Evolutionary conservation across 192 early-diverging fungal species (phyloP).

Genomic region (Coemansia sp.): DNA sequence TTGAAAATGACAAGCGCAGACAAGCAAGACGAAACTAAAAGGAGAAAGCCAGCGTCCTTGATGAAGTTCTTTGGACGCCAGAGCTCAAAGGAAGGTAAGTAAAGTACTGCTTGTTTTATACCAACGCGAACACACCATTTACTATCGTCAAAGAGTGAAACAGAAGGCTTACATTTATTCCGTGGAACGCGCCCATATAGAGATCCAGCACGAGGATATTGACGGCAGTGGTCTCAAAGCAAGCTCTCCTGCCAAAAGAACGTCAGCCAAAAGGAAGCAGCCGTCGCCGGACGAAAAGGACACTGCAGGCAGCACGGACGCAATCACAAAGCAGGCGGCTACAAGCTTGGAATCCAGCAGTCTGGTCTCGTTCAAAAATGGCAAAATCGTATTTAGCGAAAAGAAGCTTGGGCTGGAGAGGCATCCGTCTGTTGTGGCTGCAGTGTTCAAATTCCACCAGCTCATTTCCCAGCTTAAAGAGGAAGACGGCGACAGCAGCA

Average conservation of each 20-base stretch:
- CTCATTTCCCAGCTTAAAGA: constrained; percentile 33
- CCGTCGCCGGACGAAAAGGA: not conserved
- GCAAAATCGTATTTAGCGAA: constrained; percentile 33
- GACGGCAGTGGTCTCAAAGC: not conserved
- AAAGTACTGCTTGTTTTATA: too few relatives aligned
- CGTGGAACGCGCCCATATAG: not conserved
- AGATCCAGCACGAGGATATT: not conserved
- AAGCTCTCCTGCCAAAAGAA: not conserved
- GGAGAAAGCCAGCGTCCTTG: constrained; percentile 33
- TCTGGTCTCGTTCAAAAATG: constrained; percentile 30
- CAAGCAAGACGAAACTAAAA: not conserved
- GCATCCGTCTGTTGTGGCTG: constrained; percentile 42
- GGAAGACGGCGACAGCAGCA: not conserved
- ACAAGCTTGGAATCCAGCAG: not conserved
- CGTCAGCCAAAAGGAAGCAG: not conserved
- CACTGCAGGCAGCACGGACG: not conserved
- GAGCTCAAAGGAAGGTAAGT: constrained; percentile 14
- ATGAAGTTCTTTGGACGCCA: constrained; percentile 35
- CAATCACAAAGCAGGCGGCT: not conserved
- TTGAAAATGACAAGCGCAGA: constrained; percentile 5
- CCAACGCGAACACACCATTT: too few relatives aligned
- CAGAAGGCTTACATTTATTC: not conserved
- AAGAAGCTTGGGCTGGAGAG: constrained; percentile 46
- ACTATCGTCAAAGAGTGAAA: not conserved
- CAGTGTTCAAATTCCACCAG: constrained; percentile 47